phyloP scores from a whole-genome alignment of 2,329 filamentous ascomycete genomes.

The Paradendryphiella salina region DNA sequence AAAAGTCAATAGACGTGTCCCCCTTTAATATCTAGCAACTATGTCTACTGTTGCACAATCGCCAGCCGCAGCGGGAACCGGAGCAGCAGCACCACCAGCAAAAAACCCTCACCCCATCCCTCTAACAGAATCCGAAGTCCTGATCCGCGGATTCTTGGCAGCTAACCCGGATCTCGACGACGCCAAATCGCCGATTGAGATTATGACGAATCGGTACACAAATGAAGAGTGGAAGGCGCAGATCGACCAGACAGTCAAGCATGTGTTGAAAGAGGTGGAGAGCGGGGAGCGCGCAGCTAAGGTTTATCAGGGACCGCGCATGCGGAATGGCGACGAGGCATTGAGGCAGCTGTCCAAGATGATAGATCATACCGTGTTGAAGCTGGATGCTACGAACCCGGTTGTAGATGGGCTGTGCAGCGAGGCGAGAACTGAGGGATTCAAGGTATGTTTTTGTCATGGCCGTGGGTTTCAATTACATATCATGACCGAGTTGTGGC shows the following conservation, averaged over 20 bases:
- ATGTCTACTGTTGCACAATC: slow-evolving; percentile 16
- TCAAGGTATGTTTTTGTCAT: slow-evolving; percentile 45
- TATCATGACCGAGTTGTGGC: neutral
- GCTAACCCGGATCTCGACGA: slow-evolving; percentile 38
- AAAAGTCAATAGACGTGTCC: slow-evolving; percentile 1
- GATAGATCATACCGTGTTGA: slow-evolving; percentile 57
- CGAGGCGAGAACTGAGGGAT: slow-evolving; percentile 55
- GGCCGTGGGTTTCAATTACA: neutral
- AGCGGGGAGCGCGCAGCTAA: slow-evolving; percentile 34
- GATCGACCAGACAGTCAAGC: slow-evolving; percentile 44
- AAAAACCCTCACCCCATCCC: slow-evolving; percentile 29
- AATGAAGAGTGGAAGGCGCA: slow-evolving; percentile 51
- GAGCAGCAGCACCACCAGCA: slow-evolving; percentile 1
- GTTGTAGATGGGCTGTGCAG: slow-evolving; percentile 59
- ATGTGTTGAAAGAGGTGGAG: slow-evolving; percentile 34
- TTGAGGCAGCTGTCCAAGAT: slow-evolving; percentile 41
- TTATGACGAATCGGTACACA: slow-evolving; percentile 52
- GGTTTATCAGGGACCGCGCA: slow-evolving; percentile 33
- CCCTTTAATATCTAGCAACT: slow-evolving; percentile 4
- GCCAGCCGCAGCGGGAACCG: slow-evolving; percentile 10
- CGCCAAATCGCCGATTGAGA: slow-evolving; percentile 30
- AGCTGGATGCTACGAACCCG: slow-evolving; percentile 52
- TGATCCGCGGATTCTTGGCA: slow-evolving; percentile 42
- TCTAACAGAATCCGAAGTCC: slow-evolving; percentile 40
- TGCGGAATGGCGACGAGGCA: slow-evolving; percentile 33